A percentile compares a stretch with the other conserved stretches of the same genome.
phyloP scores from a whole-genome alignment of 23 red algal species.

The Gracilaria domingensis region DNA sequence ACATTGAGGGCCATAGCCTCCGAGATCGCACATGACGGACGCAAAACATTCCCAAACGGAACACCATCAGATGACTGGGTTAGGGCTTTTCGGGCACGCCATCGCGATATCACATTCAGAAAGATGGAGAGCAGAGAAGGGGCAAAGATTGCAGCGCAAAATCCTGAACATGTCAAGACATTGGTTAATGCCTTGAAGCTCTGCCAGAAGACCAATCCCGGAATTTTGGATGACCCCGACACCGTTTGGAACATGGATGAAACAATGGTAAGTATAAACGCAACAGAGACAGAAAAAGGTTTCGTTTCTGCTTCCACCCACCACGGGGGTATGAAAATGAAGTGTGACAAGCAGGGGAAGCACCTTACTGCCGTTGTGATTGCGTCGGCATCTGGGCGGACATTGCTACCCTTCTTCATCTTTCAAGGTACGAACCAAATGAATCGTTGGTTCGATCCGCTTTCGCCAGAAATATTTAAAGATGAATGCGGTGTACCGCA shows the following conservation, averaged over 20 bases:
- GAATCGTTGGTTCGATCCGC: background rate
- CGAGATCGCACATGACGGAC: no score
- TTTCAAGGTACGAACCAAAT: background rate
- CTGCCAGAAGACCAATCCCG: no score
- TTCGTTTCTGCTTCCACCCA: conserved; percentile 6
- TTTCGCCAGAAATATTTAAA: no score
- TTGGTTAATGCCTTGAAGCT: no score
- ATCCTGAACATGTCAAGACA: no score
- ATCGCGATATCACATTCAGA: no score
- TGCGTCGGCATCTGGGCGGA: background rate
- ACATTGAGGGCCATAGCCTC: no score
- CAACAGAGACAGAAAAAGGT: background rate
- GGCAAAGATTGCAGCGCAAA: background rate
- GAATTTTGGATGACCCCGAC: no score
- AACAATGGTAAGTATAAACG: background rate
- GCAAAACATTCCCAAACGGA: no score
- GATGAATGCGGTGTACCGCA: background rate
- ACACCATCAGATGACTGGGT: no score
- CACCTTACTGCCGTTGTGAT: conserved; percentile 15
- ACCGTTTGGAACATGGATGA: no score
- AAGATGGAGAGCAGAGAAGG: background rate
- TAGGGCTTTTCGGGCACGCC: no score
- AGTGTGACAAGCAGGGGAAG: background rate
- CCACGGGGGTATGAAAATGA: conserved; percentile 6
- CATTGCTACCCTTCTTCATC: conserved; percentile 37